Base-by-base conservation (phyloP, 768 basidiomycete species). In the Tulasnella sp. region DNA sequence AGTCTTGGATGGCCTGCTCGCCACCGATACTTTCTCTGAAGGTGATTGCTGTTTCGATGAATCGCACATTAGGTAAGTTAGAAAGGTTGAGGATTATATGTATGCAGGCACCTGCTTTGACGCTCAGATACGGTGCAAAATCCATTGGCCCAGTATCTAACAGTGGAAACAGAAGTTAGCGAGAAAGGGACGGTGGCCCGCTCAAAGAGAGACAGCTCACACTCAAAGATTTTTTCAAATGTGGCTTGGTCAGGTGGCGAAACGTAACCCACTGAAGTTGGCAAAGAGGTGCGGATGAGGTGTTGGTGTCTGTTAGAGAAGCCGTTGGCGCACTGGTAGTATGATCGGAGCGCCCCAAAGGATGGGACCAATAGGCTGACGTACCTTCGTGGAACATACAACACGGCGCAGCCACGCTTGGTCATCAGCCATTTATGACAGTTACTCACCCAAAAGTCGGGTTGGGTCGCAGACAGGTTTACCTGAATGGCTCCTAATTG, bases 381-480 rank as follows among this genome's bases (percentile, higher is more conserved):
- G 3, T 7, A 38, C 81, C 79, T 70, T 59, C 73, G 75, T 0
- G 88, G 85, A 4, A 87, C 85, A 67, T 92, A 92, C 15, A 92
- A 72, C 17, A 84, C 73, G 0, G 86, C 81, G 46, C 76, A 81
- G 1, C 80, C 73, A 4, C 89, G 77, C 68, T 87, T 84, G 2
- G 80, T 75, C 64, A 76, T 82, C 1, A 91, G 71, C 89, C 91
- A 93, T 70, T 92, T 92, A 70, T 92, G 85, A 63, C 84, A 85
- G 65, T 90, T 90, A 80, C 87, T 83, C 22, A 84, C 72, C 82
- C 82, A 89, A 66, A 90, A 88, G 69, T 92, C 89, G 10, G 85
- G 85, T 52, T 75, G 71, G 0, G 70, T 70, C 45, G 73, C 71
- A 2, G 72, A 73, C 17, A 90, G 68, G 65, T 87, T 76, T 58